Evolutionary conservation across 345 rosid genomes (phyloP), one percentile per base, ranked within the genome.

Genomic region (Alliaria petiolata): DNA sequence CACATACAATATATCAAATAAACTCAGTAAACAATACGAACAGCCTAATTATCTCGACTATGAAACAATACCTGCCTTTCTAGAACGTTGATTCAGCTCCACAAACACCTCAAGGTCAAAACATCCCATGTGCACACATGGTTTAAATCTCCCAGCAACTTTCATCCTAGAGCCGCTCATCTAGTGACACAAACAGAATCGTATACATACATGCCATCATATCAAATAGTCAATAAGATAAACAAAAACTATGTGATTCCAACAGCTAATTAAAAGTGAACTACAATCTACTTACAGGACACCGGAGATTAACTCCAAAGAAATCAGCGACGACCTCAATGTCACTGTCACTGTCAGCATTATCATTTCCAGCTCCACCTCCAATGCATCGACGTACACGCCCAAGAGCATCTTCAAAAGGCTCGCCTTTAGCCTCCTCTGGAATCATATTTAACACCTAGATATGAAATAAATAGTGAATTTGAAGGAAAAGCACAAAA

Each of bases 141-240:
- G 88, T 84, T 82, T 83, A 70, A 95, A 95, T 80, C 99, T 86
- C 73, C 99, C 99, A 65, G 98, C 98, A 59, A 89, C 85, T 76
- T 91, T 95, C 87, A 95, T 91, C 82, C 99, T 87, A 8, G 90
- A 91, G 35, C 99, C 99, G 73, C 99, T 95, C 93, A 88, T 91
- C 99, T 95, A 67, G n/a, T 42, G 33, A 52, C 63, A 74, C 22
- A 49, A 4, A n/a, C n/a, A n/a, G n/a, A n/a, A n/a, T n/a, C n/a
- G n/a, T n/a, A n/a, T 3, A 7, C 35, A 33, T n/a, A 8, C 7
- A 22, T 2, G 0, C 11, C 69, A 63, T 42, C 36, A 51, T n/a
- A n/a, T n/a, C n/a, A 28, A 58, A 1, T 25, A 54, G 45, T 28
- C 51, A 34, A 28, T 16, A 65, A 62, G 60, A 36, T 58, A 36